A percentile compares a stretch with the other conserved stretches of the same genome.
These are phyloP conservation scores for Acanthamoeba triangularis DNA, from an alignment of 208 protist genomes.

Conservation along the genomic window DNA sequence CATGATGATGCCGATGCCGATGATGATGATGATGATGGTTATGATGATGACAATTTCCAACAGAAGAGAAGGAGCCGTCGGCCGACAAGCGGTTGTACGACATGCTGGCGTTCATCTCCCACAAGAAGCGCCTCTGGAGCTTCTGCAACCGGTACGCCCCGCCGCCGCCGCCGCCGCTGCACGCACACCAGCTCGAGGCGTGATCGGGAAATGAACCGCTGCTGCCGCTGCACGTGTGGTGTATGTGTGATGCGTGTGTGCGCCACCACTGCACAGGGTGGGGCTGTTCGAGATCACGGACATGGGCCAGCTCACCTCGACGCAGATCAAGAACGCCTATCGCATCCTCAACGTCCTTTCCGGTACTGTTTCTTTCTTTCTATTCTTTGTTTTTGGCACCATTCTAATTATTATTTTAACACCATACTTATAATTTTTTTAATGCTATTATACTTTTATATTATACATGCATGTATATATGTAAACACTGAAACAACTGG, in stretches of 20 bases:
- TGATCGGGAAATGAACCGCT: too few species aligned
- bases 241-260: neutral
- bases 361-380: neutral
- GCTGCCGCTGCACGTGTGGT: too few species aligned
- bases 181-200: neutral
- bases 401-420: neutral
- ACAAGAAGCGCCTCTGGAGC: neutral
- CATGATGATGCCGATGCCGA: neutral
- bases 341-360: conserved; percentile 28
- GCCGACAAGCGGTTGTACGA: neutral
- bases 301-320: conserved; percentile 12
- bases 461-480: too few species aligned
- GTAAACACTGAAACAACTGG: too few species aligned
- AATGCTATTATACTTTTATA: too few species aligned
- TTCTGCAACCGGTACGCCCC: neutral
- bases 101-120: neutral
- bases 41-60: neutral
- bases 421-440: too few species aligned
- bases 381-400: neutral
- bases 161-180: neutral
- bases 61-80: conserved; percentile 12
- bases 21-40: too few species aligned
- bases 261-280: neutral
- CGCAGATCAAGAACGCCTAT: conserved; percentile 9
- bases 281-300: conserved; percentile 14